A percentile compares a stretch with the other conserved stretches of the same genome.
Evolutionary conservation across 805 yeast genomes (phyloP).

Genomic region (Yarrowia porcina): DNA sequence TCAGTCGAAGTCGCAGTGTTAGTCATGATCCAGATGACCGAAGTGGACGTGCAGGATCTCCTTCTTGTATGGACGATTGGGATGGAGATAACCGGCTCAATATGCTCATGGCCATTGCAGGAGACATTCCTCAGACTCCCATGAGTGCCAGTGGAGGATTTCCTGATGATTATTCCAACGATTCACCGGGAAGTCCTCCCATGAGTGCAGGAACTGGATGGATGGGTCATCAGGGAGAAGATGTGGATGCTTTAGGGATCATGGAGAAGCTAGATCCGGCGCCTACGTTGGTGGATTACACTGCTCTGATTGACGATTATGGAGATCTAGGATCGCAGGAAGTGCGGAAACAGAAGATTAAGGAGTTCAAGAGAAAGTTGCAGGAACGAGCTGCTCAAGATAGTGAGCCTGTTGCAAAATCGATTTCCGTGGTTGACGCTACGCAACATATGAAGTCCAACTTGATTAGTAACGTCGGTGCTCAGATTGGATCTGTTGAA

Average conservation of each 20-base stretch:
- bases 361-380: not conserved
- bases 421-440: constrained; percentile 19
- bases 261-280: not conserved
- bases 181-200: constrained; percentile 12
- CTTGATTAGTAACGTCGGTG: constrained; percentile 16
- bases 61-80: constrained; percentile 7
- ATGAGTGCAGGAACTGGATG: not conserved
- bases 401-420: not conserved
- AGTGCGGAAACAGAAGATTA: not conserved
- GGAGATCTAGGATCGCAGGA: not conserved
- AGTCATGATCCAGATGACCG: not conserved
- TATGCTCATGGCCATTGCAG: constrained; percentile 1
- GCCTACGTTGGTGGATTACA: constrained; percentile 1
- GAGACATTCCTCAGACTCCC: not conserved
- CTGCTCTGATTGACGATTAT: constrained; percentile 10
- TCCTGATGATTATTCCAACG: not conserved
- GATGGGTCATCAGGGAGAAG: not conserved
- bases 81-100: constrained; percentile 14
- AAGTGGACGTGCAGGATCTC: not conserved
- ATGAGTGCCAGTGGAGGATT: not conserved
- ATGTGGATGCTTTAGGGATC: not conserved
- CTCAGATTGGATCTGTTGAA: constrained; percentile 22
- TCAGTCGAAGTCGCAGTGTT: not conserved
- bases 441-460: constrained; percentile 17
- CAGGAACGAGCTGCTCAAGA: not conserved